These are phyloP conservation scores for Poronia punctata DNA, from an alignment of 495 filamentous ascomycete genomes.

Conservation along the genomic window DNA sequence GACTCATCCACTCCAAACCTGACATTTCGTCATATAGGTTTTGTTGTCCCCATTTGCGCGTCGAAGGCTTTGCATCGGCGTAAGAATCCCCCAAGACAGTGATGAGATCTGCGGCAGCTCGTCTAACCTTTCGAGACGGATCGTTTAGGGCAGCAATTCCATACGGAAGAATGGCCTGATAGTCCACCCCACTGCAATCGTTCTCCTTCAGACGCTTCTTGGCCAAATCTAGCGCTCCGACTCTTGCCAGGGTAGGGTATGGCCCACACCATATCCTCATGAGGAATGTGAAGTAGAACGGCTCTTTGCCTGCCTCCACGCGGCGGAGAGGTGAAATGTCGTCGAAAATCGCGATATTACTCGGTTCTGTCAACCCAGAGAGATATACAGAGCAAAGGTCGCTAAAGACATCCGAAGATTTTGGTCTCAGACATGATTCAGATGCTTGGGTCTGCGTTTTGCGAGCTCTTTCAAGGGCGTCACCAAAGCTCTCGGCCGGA, in stretches of 20 bases:
- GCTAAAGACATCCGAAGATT: constrained; percentile 38
- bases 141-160: constrained; percentile 67
- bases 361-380: constrained; percentile 42
- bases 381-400: constrained; percentile 60
- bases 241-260: constrained; percentile 58
- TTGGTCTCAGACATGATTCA: constrained; percentile 42
- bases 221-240: constrained; percentile 57
- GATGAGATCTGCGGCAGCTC: constrained; percentile 61
- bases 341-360: constrained; percentile 50
- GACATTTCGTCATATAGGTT: constrained; percentile 45
- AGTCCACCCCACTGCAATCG: constrained; percentile 49
- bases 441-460: constrained; percentile 33
- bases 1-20: constrained; percentile 51
- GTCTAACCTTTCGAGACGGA: constrained; percentile 61
- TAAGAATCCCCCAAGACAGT: constrained; percentile 34
- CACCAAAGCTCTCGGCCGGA: constrained; percentile 16
- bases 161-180: constrained; percentile 75
- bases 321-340: constrained; percentile 52
- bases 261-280: constrained; percentile 64
- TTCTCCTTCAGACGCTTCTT: constrained; percentile 45
- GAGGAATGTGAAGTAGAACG: constrained; percentile 71
- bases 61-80: constrained; percentile 13
- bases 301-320: constrained; percentile 45
- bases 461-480: constrained; percentile 19
- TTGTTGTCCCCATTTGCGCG: constrained; percentile 28